Evolutionary conservation across 495 filamentous ascomycete genomes (phyloP).

Genomic region (Aspergillus heteromorphus): DNA sequence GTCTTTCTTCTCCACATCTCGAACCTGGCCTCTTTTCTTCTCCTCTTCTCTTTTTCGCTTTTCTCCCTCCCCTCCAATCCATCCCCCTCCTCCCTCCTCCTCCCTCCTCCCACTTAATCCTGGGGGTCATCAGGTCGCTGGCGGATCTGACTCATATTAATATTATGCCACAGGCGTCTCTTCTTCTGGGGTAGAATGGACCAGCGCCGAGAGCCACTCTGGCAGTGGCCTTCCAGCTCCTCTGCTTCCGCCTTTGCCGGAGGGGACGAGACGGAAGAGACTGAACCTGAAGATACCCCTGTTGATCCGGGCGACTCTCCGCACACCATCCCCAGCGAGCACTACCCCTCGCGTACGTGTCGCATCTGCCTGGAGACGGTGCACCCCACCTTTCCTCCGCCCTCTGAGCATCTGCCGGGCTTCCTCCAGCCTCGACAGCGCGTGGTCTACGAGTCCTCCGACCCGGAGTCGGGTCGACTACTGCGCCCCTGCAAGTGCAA

Average conservation of each 20-base stretch:
- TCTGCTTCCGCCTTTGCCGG: slow-evolving; percentile 4
- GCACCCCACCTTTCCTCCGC: slow-evolving; percentile 65
- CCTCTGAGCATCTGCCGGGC: slow-evolving; percentile 53
- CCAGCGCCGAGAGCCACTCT: slow-evolving; percentile 15
- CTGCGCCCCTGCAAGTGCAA: slow-evolving; percentile 90
- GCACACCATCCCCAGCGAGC: slow-evolving; percentile 30
- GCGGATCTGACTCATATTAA: slow-evolving; percentile 11
- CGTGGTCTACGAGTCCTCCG: slow-evolving; percentile 70
- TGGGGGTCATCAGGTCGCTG: not conserved
- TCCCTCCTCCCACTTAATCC: not conserved
- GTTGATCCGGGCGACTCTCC: slow-evolving; percentile 7
- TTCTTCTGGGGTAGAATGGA: slow-evolving; percentile 13
- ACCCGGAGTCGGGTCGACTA: slow-evolving; percentile 70
- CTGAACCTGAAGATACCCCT: slow-evolving; percentile 13
- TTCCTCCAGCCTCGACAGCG: slow-evolving; percentile 58
- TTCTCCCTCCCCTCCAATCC: not conserved
- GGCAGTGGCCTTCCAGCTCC: slow-evolving; percentile 18
- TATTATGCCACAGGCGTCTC: slow-evolving; percentile 10
- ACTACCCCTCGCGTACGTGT: slow-evolving; percentile 69
- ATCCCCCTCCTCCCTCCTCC: not conserved
- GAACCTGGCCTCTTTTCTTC: slow-evolving; percentile 7
- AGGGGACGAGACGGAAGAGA: slow-evolving; percentile 6
- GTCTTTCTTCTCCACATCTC: slow-evolving; percentile 12
- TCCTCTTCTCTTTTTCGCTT: slow-evolving; percentile 14
- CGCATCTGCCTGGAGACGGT: slow-evolving; percentile 91